These are phyloP conservation scores for Triticum turgidum DNA, from an alignment of 176 grass and related monocot genomes.

Conservation along the genomic window DNA sequence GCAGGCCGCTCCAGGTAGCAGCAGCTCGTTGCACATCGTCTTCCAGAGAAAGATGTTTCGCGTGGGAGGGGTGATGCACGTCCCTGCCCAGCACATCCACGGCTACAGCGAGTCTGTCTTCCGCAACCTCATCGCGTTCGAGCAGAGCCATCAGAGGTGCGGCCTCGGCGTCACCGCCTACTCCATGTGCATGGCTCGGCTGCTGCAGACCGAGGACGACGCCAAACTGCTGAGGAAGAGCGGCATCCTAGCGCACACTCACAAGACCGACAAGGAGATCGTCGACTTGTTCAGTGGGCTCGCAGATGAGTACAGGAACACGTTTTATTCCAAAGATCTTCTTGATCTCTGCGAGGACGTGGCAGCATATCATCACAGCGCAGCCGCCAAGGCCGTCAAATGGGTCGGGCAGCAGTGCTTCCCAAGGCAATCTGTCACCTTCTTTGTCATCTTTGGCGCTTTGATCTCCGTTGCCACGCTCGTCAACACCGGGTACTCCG, in stretches of 20 bases:
- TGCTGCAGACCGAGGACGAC: no score
- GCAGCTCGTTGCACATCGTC: neutral
- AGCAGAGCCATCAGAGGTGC: neutral
- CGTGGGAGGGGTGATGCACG: neutral
- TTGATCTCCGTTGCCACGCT: conserved; percentile 9
- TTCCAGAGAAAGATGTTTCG: neutral
- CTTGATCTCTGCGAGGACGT: no score
- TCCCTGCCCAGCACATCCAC: neutral
- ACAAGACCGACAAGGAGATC: conserved; percentile 1
- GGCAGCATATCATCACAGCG: no score
- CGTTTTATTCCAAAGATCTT: no score
- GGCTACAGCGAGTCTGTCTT: neutral
- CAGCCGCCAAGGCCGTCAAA: neutral
- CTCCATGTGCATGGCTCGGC: no score
- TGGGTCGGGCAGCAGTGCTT: neutral
- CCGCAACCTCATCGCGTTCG: no score
- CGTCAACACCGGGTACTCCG: neutral
- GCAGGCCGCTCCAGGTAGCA: neutral
- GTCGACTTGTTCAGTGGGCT: neutral
- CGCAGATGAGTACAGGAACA: neutral
- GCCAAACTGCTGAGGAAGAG: no score
- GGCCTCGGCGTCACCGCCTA: neutral
- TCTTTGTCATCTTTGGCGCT: neutral
- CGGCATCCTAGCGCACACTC: neutral
- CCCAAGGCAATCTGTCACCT: neutral